Percentiles rank a stretch among this genome's conserved stretches.
These are phyloP conservation scores for Somion occarium DNA, from an alignment of 1,284 basidiomycete species.

Conservation along the genomic window DNA sequence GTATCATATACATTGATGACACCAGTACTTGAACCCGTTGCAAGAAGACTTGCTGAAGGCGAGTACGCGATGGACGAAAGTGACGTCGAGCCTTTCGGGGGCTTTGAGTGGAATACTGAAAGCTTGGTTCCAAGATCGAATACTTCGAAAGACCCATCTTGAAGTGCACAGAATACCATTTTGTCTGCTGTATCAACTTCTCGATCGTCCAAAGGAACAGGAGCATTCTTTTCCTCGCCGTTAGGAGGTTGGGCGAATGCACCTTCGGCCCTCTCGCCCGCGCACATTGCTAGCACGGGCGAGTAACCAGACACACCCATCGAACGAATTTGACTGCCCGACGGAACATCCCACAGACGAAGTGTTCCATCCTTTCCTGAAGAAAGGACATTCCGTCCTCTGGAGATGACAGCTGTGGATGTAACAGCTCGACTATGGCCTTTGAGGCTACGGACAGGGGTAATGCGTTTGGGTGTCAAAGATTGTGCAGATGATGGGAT, in stretches of 20 bases:
- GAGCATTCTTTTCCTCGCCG: conserved; percentile 10
- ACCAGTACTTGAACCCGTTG: conserved; percentile 62
- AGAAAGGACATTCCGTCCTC: conserved; percentile 62
- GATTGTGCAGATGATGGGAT: conserved; percentile 24
- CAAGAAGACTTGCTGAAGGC: conserved; percentile 39
- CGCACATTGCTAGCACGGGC: conserved; percentile 41
- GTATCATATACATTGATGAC: conserved; percentile 55
- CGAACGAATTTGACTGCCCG: conserved; percentile 42
- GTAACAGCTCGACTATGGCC: conserved; percentile 67
- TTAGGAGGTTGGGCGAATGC: conserved; percentile 15
- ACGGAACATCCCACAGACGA: conserved; percentile 72
- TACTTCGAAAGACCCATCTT: conserved; percentile 50
- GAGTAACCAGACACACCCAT: conserved; percentile 30
- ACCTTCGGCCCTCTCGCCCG: conserved; percentile 32
- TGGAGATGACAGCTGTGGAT: conserved; percentile 54
- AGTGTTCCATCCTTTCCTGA: conserved; percentile 64
- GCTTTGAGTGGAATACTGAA: conserved; percentile 35
- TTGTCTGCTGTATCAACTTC: conserved; percentile 48
- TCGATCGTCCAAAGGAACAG: conserved; percentile 28
- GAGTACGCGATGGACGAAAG: conserved; percentile 52
- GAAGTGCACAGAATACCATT: conserved; percentile 50
- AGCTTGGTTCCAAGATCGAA: conserved; percentile 54
- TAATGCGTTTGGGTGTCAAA: conserved; percentile 23
- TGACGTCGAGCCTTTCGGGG: conserved; percentile 23
- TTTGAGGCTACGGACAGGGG: conserved; percentile 54